Evolutionary conservation across 257 asterid species (phyloP).

Genomic region (Catharanthus roseus): DNA sequence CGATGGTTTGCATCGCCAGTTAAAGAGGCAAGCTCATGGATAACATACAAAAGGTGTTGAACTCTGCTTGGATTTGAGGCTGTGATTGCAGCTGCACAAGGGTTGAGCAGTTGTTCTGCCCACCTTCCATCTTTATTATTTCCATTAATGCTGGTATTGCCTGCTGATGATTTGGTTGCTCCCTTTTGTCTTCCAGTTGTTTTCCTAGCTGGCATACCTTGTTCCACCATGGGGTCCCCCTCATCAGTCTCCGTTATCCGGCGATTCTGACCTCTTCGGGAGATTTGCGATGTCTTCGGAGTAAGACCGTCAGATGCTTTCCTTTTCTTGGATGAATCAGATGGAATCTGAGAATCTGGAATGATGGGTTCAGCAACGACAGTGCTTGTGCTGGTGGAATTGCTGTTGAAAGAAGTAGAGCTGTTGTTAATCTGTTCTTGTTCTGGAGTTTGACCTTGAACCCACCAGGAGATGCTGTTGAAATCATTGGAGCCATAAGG

Average conservation of each 20-base stretch:
- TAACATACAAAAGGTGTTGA: slow-evolving; percentile 70
- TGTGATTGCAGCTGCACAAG: slow-evolving; percentile 74
- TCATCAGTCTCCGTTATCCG: slow-evolving; percentile 19
- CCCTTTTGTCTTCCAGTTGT: slow-evolving; percentile 31
- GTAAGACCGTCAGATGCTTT: slow-evolving; percentile 33
- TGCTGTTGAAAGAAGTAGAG: neutral
- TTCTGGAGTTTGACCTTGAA: slow-evolving; percentile 26
- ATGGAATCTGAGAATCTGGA: slow-evolving; percentile 21
- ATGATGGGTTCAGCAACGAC: slow-evolving; percentile 27
- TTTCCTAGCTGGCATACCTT: slow-evolving; percentile 24
- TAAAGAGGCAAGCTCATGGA: slow-evolving; percentile 59
- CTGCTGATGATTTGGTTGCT: slow-evolving; percentile 20
- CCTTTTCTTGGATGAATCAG: slow-evolving; percentile 47
- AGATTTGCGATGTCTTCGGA: slow-evolving; percentile 17
- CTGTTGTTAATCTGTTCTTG: slow-evolving; percentile 32
- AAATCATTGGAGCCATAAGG: slow-evolving; percentile 49
- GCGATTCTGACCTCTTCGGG: slow-evolving; percentile 25
- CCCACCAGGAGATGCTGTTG: slow-evolving; percentile 54
- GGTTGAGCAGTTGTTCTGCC: slow-evolving; percentile 90
- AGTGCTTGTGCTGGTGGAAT: slow-evolving; percentile 8
- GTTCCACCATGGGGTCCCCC: slow-evolving; percentile 17
- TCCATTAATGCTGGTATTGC: slow-evolving; percentile 21
- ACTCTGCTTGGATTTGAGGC: slow-evolving; percentile 53
- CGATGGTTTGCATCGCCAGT: slow-evolving; percentile 79
- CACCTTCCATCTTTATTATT: slow-evolving; percentile 70